Evolutionary conservation across 306 rosid genomes (phyloP).

Genomic region (Acacia confusa): DNA sequence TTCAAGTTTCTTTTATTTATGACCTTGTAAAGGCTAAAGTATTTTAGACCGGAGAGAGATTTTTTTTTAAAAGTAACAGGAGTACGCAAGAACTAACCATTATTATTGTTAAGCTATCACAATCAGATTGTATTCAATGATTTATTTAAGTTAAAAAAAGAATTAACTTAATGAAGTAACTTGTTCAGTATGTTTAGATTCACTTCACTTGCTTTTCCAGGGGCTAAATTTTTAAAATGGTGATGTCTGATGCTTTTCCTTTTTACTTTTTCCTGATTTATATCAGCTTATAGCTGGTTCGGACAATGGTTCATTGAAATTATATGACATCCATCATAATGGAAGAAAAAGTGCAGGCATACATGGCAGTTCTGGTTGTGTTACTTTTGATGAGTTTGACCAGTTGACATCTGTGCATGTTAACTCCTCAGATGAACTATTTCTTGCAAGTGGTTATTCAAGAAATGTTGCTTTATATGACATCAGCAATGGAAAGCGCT

Average conservation of each 20-base stretch:
- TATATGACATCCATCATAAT: conserved; percentile 58
- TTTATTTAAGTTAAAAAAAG: conserved; percentile 4
- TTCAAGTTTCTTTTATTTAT: conserved; percentile 24
- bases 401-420: conserved; percentile 89
- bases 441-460: conserved; percentile 89
- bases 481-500: conserved; percentile 60
- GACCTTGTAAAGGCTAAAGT: conserved; percentile 22
- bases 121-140: conserved; percentile 7
- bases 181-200: conserved; percentile 26
- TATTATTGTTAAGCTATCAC: conserved; percentile 21
- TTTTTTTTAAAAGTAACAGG: conserved; percentile 15
- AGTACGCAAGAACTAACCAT: conserved; percentile 7
- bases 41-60: conserved; percentile 14
- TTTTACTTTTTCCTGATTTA: conserved; percentile 29
- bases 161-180: conserved; percentile 12
- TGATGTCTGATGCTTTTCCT: conserved; percentile 34
- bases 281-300: conserved; percentile 92
- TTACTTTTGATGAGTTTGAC: conserved; percentile 71
- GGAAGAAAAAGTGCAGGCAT: conserved; percentile 39
- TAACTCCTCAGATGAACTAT: conserved; percentile 70
- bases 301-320: conserved; percentile 77
- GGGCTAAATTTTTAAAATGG: conserved; percentile 17
- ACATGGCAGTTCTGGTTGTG: conserved; percentile 46
- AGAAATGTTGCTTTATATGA: conserved; percentile 84
- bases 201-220: conserved; percentile 27